Percentiles rank a stretch among this genome's conserved stretches.
phyloP scores from a whole-genome alignment of 225 moss, liverwort and hornwort genomes.

The Physcomitrellopsis africana region DNA sequence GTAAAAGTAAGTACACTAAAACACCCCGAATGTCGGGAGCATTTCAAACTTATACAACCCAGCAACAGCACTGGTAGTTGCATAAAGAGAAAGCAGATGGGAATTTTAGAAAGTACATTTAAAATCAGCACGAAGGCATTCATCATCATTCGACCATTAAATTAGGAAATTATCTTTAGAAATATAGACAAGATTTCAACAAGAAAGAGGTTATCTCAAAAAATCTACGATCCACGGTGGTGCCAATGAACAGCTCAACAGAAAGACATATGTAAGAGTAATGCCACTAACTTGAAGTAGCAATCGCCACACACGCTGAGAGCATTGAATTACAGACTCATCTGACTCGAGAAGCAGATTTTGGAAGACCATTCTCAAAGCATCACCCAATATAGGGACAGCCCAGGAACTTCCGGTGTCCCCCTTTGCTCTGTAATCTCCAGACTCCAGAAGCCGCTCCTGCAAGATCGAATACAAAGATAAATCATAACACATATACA shows the following conservation, averaged over 20 bases:
- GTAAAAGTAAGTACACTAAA: background rate
- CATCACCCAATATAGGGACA: constrained; percentile 84
- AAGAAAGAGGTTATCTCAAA: background rate
- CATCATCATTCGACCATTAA: background rate
- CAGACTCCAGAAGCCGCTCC: constrained; percentile 89
- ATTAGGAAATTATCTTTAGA: background rate
- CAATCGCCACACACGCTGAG: constrained; percentile 83
- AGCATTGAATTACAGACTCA: constrained; percentile 70
- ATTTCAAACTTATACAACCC: constrained; percentile 7
- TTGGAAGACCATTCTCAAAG: constrained; percentile 82
- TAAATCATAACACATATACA: constrained; percentile 2
- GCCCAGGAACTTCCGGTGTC: constrained; percentile 74
- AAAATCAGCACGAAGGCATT: background rate
- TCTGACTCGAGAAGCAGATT: constrained; percentile 84
- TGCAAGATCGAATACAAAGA: constrained; percentile 34
- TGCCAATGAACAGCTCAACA: constrained; percentile 14
- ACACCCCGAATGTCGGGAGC: background rate
- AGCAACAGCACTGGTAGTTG: constrained; percentile 18
- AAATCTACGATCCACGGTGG: constrained; percentile 20
- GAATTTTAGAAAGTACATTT: background rate
- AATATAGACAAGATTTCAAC: constrained; percentile 15
- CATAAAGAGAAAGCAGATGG: constrained; percentile 12
- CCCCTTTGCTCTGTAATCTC: constrained; percentile 52
- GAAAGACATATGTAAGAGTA: constrained; percentile 1
- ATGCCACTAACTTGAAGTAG: constrained; percentile 66